These are phyloP conservation scores for Rhizophora apiculata DNA, from an alignment of 345 rosid genomes.

Conservation along the genomic window DNA sequence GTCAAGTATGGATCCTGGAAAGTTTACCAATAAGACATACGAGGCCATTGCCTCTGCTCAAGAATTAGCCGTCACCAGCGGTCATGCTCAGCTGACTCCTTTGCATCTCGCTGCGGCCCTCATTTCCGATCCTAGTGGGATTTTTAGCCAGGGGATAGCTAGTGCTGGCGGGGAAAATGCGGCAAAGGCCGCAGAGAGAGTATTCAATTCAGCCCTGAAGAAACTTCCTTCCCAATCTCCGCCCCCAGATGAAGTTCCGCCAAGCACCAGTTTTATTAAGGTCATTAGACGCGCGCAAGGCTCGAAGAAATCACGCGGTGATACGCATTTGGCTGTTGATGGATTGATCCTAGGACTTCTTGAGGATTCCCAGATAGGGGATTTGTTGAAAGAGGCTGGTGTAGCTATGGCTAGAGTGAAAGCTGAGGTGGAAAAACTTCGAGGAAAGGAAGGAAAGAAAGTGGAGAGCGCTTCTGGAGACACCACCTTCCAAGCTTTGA, in stretches of 20 bases:
- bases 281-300: slow-evolving; percentile 74
- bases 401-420: slow-evolving; percentile 47
- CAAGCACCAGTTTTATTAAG: slow-evolving; percentile 66
- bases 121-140: slow-evolving; percentile 64
- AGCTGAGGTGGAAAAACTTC: slow-evolving; percentile 78
- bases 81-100: slow-evolving; percentile 86
- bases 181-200: slow-evolving; percentile 58
- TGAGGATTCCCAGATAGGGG: slow-evolving; percentile 79
- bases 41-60: slow-evolving; percentile 69
- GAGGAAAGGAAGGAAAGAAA: slow-evolving; percentile 83
- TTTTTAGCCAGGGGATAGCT: slow-evolving; percentile 60
- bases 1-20: slow-evolving; percentile 70
- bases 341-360: slow-evolving; percentile 71
- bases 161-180: slow-evolving; percentile 60
- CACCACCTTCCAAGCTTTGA: slow-evolving; percentile 68
- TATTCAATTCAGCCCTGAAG: slow-evolving; percentile 63
- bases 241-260: slow-evolving; percentile 70
- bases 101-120: slow-evolving; percentile 70
- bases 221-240: slow-evolving; percentile 82
- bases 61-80: slow-evolving; percentile 53
- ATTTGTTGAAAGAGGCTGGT: slow-evolving; percentile 68
- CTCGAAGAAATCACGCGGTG: slow-evolving; percentile 56
- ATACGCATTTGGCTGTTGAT: slow-evolving; percentile 77
- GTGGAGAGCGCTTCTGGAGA: slow-evolving; percentile 91
- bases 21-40: slow-evolving; percentile 87